phyloP scores from a whole-genome alignment of 306 rosid species.

The Cicer judaicum region DNA sequence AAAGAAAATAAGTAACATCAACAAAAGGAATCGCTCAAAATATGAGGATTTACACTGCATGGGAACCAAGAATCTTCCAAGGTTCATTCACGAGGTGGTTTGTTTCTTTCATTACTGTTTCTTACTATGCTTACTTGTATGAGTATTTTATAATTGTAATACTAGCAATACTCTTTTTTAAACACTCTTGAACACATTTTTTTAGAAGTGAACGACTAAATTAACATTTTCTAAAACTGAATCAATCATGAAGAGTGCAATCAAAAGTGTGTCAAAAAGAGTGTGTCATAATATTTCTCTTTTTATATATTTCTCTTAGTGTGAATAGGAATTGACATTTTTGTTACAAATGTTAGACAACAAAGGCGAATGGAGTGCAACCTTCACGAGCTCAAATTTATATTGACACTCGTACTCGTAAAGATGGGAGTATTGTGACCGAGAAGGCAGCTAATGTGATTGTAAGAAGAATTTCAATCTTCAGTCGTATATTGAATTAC shows the following conservation, averaged over 20 bases:
- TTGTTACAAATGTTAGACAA: conserved; percentile 13
- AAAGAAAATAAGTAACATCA: conserved; percentile 28
- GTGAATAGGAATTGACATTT: neutral
- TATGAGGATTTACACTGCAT: conserved; percentile 27
- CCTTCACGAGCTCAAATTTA: conserved; percentile 30
- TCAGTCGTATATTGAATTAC: conserved; percentile 11
- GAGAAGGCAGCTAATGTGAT: conserved; percentile 31
- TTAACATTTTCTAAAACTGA: neutral
- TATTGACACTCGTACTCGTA: conserved; percentile 26
- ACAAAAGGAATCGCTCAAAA: conserved; percentile 36
- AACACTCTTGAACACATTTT: neutral
- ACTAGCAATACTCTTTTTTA: neutral
- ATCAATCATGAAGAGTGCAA: neutral
- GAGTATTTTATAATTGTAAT: neutral
- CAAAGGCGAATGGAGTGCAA: conserved; percentile 19
- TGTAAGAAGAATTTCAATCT: conserved; percentile 29
- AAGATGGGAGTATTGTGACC: conserved; percentile 31
- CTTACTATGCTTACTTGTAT: conserved; percentile 2
- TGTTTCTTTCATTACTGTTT: neutral
- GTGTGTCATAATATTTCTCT: neutral
- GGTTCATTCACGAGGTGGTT: conserved; percentile 28
- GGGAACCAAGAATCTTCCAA: conserved; percentile 34
- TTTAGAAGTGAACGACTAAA: conserved; percentile 2
- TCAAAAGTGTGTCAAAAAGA: neutral
- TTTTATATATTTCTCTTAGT: neutral